Percentiles rank a stretch among this genome's conserved stretches.
Conservation (phyloP, 495 filamentous ascomycete species). For the Penicillium cosmopolitanum region DNA sequence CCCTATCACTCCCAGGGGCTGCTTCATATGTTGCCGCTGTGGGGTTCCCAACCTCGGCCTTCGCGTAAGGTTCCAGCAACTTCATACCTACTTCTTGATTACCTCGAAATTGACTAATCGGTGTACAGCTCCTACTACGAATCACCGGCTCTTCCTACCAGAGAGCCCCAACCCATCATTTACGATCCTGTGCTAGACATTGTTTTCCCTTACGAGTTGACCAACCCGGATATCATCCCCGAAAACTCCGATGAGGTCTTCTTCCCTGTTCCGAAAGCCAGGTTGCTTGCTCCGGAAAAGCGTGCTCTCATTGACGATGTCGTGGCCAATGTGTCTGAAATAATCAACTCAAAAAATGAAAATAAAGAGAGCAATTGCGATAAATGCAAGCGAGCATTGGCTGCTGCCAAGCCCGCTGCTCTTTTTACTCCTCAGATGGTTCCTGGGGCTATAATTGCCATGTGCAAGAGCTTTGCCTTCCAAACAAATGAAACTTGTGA, state of each 20-base stretch:
- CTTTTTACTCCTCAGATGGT: constrained; percentile 50
- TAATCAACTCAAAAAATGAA: constrained; percentile 40
- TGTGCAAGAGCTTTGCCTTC: constrained; percentile 53
- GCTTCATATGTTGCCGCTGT: constrained; percentile 53
- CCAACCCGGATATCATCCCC: constrained; percentile 56
- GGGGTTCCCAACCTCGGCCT: constrained; percentile 58
- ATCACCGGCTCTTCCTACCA: constrained; percentile 53
- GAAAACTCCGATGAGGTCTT: constrained; percentile 53
- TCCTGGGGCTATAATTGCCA: constrained; percentile 51
- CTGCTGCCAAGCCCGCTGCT: constrained; percentile 53
- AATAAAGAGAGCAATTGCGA: constrained; percentile 48
- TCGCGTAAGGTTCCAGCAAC: constrained; percentile 33
- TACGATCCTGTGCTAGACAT: constrained; percentile 60
- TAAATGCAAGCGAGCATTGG: constrained; percentile 55
- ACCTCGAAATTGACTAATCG: neutral
- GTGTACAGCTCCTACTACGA: constrained; percentile 49
- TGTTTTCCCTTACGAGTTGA: constrained; percentile 60
- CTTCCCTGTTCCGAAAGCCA: constrained; percentile 46
- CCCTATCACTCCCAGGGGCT: constrained; percentile 34
- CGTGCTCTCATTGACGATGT: constrained; percentile 44
- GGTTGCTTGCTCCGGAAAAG: constrained; percentile 43
- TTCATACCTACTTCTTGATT: neutral
- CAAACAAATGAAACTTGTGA: constrained; percentile 48
- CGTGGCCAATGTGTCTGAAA: constrained; percentile 44
- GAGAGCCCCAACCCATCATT: constrained; percentile 61